Evolutionary conservation across 768 basidiomycete genomes (phyloP), one percentile per base, ranked within the genome.

Genomic region (Lactarius evosmus): DNA sequence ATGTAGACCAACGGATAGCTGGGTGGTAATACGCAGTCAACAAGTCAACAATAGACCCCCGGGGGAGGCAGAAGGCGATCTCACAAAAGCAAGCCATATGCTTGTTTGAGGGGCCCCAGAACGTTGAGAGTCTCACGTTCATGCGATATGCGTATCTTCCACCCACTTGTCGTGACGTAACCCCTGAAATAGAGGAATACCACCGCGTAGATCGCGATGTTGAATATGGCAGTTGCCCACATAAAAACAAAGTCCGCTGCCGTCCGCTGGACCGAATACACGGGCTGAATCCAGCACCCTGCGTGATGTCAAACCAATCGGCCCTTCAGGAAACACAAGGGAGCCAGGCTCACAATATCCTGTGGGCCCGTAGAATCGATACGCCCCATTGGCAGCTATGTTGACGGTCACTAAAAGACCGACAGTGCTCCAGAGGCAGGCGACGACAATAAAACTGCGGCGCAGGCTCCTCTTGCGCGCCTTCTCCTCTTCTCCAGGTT

Each of bases 271-370:
- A 67, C 67, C n/a, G 66, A 66, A 65, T 72, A 80, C 0, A 70
- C 56, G 9, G 70, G 55, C 2, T 66, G 64, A 32, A 83, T 82
- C 82, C 82, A 83, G 66, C 82, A 82, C 82, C 81, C 80, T 81
- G 30, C 29, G 7, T 53, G 52, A 17, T 32, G 17, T 33, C 17
- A 33, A 30, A 53, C 32, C 44, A 25, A 41, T 36, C 56, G 4
- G 17, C 4, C 34, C 16, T 44, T 44, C 44, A 49, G 7, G 14
- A 11, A 5, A 29, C 30, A 29, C n/a, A 22, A 19, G 2, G 16
- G 34, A 60, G 34, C 29, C 25, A 50, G 32, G 71, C 75, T 62
- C 51, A 79, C 79, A 80, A 65, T 76, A 78, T 17, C 73, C 74
- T 1, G 78, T 78, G 30, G 73, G 59, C 0, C 80, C 79, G 67